These are phyloP conservation scores for Poa annua DNA, from an alignment of 176 grass and related monocot genomes.

Conservation along the genomic window DNA sequence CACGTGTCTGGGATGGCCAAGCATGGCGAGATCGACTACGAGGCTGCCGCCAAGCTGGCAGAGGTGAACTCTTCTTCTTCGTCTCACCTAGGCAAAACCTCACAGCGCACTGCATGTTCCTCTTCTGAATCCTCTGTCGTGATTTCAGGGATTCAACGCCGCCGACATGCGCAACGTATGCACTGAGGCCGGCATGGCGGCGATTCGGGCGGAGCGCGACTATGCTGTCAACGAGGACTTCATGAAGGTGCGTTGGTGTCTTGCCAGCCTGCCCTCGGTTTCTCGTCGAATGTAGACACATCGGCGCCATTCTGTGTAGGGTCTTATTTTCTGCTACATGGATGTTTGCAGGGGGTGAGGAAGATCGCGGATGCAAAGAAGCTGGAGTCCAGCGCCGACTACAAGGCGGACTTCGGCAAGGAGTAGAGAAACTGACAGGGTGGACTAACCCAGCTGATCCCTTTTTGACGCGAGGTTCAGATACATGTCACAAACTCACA, in stretches of 20 bases:
- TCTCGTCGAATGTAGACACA: background rate
- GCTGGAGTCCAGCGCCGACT: background rate
- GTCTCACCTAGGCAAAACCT: background rate
- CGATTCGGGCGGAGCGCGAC: slow-evolving; percentile 14
- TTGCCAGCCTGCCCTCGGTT: background rate
- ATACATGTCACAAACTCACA: too few relatives aligned
- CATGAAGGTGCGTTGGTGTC: background rate
- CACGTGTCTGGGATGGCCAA: slow-evolving; percentile 2
- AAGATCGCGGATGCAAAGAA: background rate
- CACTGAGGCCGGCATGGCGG: slow-evolving; percentile 10
- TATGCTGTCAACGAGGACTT: slow-evolving; percentile 6
- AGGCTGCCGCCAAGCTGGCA: slow-evolving; percentile 7
- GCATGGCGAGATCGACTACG: slow-evolving; percentile 4
- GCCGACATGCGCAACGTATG: slow-evolving; percentile 4
- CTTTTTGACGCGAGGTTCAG: too few relatives aligned
- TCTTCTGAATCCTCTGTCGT: background rate
- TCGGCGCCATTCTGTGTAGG: background rate
- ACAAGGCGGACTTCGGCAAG: background rate
- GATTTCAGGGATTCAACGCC: background rate
- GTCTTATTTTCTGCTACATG: background rate
- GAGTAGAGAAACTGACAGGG: too few relatives aligned
- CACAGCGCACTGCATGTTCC: too few relatives aligned
- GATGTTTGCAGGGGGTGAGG: background rate
- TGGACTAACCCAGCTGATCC: too few relatives aligned
- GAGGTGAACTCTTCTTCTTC: background rate